Conservation (phyloP, 2,329 filamentous ascomycete genomes). For the Fusarium longipes region DNA sequence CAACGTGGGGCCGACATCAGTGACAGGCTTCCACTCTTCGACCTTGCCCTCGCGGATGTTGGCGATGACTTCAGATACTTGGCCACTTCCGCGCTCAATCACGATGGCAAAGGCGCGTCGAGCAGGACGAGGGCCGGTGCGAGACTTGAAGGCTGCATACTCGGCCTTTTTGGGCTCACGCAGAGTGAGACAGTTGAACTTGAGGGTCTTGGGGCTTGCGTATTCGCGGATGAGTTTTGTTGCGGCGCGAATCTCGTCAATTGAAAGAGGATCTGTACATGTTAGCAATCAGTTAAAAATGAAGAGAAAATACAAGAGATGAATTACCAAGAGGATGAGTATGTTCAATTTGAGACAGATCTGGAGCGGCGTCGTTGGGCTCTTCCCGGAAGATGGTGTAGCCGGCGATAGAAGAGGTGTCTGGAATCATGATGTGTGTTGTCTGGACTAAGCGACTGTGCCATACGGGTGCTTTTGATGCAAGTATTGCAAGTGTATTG, state of each 20-base stretch:
- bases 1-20: constrained; percentile 63
- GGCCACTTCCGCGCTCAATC: constrained; percentile 53
- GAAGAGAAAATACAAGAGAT: background rate
- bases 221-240: constrained; percentile 60
- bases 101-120: constrained; percentile 64
- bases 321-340: constrained; percentile 54
- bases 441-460: constrained; percentile 44
- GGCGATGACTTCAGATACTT: constrained; percentile 65
- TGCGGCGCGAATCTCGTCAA: constrained; percentile 64
- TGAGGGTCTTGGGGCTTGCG: constrained; percentile 49
- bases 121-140: constrained; percentile 58
- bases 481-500: background rate
- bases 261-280: constrained; percentile 60
- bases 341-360: constrained; percentile 48
- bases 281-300: constrained; percentile 11
- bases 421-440: constrained; percentile 56
- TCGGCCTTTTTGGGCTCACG: constrained; percentile 72
- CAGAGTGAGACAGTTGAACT: constrained; percentile 73
- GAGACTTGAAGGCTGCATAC: constrained; percentile 70
- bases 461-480: constrained; percentile 41
- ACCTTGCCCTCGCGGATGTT: constrained; percentile 55
- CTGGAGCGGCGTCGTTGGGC: constrained; percentile 52
- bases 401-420: constrained; percentile 58
- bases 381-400: constrained; percentile 60
- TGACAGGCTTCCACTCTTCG: constrained; percentile 60